Conservation (phyloP, 2,329 filamentous ascomycete genomes). For the Dactylella cylindrospora region DNA sequence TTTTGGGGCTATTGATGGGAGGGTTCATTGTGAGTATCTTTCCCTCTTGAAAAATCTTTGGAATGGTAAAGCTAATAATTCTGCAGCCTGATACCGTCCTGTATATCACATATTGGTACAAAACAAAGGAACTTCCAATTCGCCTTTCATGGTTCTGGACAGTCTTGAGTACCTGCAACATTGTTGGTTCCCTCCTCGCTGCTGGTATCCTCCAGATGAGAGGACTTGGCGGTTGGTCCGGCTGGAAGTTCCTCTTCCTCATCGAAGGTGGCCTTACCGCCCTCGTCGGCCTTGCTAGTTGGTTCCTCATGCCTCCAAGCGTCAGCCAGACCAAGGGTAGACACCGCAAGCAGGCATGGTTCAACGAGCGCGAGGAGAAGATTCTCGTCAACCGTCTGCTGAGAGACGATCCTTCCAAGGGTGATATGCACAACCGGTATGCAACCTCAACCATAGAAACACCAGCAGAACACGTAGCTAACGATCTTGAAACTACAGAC, state of each 20-base stretch:
- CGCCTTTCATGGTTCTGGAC: slow-evolving; percentile 53
- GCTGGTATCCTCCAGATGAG: slow-evolving; percentile 51
- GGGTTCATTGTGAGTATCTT: slow-evolving; percentile 57
- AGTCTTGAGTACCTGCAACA: slow-evolving; percentile 50
- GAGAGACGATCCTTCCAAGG: slow-evolving; percentile 61
- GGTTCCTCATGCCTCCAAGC: slow-evolving; percentile 58
- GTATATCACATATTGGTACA: slow-evolving; percentile 47
- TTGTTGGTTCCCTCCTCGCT: slow-evolving; percentile 51
- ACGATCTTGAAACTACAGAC: slow-evolving; percentile 52
- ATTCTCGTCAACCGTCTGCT: slow-evolving; percentile 64
- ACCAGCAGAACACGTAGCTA: slow-evolving; percentile 38
- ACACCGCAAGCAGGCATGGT: slow-evolving; percentile 59
- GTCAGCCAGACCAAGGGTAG: slow-evolving; percentile 57
- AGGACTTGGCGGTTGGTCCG: slow-evolving; percentile 46
- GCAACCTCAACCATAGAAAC: slow-evolving; percentile 48
- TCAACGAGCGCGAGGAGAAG: slow-evolving; percentile 61
- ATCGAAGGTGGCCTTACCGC: slow-evolving; percentile 52
- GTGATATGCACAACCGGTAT: slow-evolving; percentile 46
- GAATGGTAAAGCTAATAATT: slow-evolving; percentile 1
- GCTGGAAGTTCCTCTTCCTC: slow-evolving; percentile 53
- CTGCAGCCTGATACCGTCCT: slow-evolving; percentile 43
- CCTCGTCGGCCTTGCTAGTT: slow-evolving; percentile 58
- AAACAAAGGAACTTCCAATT: slow-evolving; percentile 48
- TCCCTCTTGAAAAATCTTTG: slow-evolving; percentile 11
- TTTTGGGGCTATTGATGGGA: slow-evolving; percentile 57